Conservation (phyloP, 1,284 basidiomycete species). For the Leucoagaricus sp. region DNA sequence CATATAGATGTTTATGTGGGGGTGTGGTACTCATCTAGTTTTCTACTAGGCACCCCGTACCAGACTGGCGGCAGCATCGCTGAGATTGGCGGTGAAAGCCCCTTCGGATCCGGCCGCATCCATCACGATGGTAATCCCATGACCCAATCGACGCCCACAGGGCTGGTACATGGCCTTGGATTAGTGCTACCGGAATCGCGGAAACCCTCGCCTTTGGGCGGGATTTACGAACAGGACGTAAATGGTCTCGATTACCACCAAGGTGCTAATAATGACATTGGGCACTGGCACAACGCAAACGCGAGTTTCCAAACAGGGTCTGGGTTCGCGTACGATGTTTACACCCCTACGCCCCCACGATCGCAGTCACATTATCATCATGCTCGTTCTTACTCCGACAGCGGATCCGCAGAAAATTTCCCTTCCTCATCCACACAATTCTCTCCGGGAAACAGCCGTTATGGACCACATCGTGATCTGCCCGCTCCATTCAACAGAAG, state of each 20-base stretch:
- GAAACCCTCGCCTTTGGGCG: neutral
- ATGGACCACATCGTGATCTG: neutral
- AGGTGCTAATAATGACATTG: neutral
- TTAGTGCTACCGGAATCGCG: neutral
- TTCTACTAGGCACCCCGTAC: constrained; percentile 10
- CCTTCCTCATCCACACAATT: neutral
- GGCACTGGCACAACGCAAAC: neutral
- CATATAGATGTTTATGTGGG: neutral
- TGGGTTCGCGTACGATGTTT: neutral
- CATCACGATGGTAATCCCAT: neutral
- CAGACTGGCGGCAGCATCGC: neutral
- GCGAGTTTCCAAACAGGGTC: neutral
- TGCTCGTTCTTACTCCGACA: constrained; percentile 2
- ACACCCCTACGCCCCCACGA: neutral
- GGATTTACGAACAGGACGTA: neutral
- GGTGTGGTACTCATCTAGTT: neutral
- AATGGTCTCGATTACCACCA: neutral
- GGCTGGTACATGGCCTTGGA: neutral
- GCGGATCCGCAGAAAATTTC: neutral
- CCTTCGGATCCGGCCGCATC: neutral
- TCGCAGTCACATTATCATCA: neutral
- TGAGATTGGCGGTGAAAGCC: neutral
- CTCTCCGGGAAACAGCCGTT: neutral
- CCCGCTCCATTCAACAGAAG: neutral
- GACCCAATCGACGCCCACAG: neutral